Base-by-base conservation (phyloP, 2,329 filamentous ascomycete genomes). In the Curvularia eragrostidis region DNA sequence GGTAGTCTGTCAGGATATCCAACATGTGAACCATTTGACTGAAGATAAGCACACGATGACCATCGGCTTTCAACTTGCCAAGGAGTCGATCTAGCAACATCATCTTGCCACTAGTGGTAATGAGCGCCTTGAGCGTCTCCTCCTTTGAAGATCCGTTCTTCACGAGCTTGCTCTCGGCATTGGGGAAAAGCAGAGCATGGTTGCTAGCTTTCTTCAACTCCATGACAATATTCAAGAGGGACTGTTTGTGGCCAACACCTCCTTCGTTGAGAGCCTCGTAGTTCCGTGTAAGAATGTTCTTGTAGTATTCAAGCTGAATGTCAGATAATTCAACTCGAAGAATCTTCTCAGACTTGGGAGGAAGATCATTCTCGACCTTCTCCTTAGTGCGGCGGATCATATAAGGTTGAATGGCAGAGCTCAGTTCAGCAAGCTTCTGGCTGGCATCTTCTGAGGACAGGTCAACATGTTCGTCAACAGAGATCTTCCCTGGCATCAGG, bases 21-120 rank as follows among this genome's bases (percentile, higher is more conserved):
- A 99, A 85, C 91, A 99, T 98, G 74, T 92, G 96, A 34, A 99
- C 96, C 95, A 99, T 99, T 75, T 99, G 95, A 75, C 94, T 98
- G 82, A 99, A 99, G 64, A 99, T 98, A 62, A 99, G 81, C 12
- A 99, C 96, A 53, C 95, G 91, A 77, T 99, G 95, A 47, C 91
- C 92, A 71, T 99, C 95, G 66, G 89, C 91, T 76, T 90, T 97
- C 65, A 99, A 81, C 78, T 99, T 99, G 5, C 90, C 90, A 10
- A 99, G 84, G n/a, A 99, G 87, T 74, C 93, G 92, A 69, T 99
- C 95, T 7, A 99, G 86, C 48, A 99, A 84, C 93, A 98, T 98
- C 95, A 99, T 97, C 80, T 99, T 99, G 67, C 96, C 96, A 79
- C 95, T 99, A 74, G 93, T 97, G 3, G 93, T 94, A 71, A 99